Percentiles rank a stretch among this genome's conserved stretches.
Evolutionary conservation across 129 eudicot species (phyloP).

Genomic region (Ambrosia trifida): DNA sequence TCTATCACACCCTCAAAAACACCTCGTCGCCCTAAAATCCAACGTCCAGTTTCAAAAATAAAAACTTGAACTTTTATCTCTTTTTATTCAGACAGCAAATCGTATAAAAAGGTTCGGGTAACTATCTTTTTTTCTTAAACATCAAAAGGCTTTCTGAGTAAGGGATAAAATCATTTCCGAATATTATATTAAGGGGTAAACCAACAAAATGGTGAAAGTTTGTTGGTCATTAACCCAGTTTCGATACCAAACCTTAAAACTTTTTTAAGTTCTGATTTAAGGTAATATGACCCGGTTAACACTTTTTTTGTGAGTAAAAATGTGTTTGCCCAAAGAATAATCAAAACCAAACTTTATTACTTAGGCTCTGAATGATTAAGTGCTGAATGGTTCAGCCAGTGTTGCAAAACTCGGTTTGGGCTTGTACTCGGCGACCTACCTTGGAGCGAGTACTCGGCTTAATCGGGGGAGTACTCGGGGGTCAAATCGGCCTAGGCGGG

Average conservation of each 20-base stretch:
- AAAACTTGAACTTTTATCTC: background rate
- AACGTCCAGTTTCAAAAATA: background rate
- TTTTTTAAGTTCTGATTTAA: background rate
- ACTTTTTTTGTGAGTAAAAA: background rate
- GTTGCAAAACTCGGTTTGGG: too few relatives aligned
- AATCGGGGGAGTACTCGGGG: too few relatives aligned
- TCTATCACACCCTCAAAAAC: slow-evolving; percentile 93
- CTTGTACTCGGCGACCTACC: too few relatives aligned
- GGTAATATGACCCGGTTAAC: background rate
- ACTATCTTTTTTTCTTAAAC: background rate
- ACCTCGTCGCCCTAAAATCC: slow-evolving; percentile 81
- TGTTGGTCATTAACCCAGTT: background rate
- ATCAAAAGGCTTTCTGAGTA: too few relatives aligned
- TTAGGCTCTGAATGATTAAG: too few relatives aligned
- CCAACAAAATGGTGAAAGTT: slow-evolving; percentile 4
- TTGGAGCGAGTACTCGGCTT: too few relatives aligned
- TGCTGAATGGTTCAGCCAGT: too few relatives aligned
- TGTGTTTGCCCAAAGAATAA: background rate
- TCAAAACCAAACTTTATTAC: background rate
- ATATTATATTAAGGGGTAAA: background rate
- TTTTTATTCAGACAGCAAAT: background rate
- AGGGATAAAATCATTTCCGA: background rate
- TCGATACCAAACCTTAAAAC: background rate
- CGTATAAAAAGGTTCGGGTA: background rate
- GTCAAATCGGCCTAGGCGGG: too few relatives aligned